Conservation (phyloP, 352 stramenopile species). For the Phytophthora cactorum region DNA sequence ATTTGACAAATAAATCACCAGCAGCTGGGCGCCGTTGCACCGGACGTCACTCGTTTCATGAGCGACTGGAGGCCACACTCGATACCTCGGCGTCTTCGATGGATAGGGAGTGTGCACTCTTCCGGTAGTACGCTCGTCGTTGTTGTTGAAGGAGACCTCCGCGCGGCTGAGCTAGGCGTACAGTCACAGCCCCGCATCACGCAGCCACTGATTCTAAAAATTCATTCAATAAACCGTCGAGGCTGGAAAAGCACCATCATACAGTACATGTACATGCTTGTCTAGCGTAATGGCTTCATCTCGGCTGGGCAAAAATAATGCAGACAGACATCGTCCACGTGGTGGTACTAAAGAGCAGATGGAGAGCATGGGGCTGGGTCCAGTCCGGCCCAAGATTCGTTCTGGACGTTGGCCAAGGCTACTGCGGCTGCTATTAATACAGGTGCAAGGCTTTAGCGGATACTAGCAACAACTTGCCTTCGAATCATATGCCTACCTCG, state of each 20-base stretch:
- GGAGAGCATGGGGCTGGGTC: not conserved
- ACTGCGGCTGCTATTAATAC: not conserved
- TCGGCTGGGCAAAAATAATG: constrained; percentile 1
- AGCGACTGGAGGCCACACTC: not conserved
- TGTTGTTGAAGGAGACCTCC: constrained; percentile 14
- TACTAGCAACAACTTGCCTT: not conserved
- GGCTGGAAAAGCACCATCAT: no score
- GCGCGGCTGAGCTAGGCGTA: not conserved
- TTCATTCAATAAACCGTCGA: no score
- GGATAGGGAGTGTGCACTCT: no score
- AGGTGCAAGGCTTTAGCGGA: no score
- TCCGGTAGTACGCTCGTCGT: not conserved
- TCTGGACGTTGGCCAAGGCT: not conserved
- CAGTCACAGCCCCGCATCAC: constrained; percentile 1
- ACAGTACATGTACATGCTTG: no score
- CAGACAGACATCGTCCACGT: not conserved
- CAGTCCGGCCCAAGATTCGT: not conserved
- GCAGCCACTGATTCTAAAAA: not conserved
- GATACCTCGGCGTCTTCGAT: not conserved
- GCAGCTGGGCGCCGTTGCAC: constrained; percentile 12
- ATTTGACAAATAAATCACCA: not conserved
- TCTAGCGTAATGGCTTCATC: not conserved
- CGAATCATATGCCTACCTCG: not conserved
- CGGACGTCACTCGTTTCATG: constrained; percentile 7
- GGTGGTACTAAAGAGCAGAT: constrained; percentile 1